phyloP scores from a whole-genome alignment of 1,139 yeast species.

The Taiozyma sp. region DNA sequence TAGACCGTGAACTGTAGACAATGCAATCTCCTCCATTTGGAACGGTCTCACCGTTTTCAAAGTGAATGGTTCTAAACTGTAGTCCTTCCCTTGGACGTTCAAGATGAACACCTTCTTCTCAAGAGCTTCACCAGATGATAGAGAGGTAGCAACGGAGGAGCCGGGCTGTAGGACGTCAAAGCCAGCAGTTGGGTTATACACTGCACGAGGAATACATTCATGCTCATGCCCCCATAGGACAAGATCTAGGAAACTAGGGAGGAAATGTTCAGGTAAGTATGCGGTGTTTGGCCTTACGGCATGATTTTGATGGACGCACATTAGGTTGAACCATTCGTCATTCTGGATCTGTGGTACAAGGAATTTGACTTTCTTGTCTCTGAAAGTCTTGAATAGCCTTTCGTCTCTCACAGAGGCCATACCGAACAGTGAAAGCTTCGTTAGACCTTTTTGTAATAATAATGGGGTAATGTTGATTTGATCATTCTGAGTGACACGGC shows the following conservation, averaged over 20 bases:
- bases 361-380: slow-evolving; percentile 77
- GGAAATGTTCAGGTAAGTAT: slow-evolving; percentile 75
- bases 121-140: slow-evolving; percentile 80
- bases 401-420: slow-evolving; percentile 88
- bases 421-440: slow-evolving; percentile 86
- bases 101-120: slow-evolving; percentile 72
- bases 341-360: slow-evolving; percentile 59
- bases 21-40: slow-evolving; percentile 58
- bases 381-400: slow-evolving; percentile 73
- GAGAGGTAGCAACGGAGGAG: slow-evolving; percentile 88
- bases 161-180: slow-evolving; percentile 91
- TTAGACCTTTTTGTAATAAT: slow-evolving; percentile 73
- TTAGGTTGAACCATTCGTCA: slow-evolving; percentile 75
- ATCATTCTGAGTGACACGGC: slow-evolving; percentile 75
- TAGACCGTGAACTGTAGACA: slow-evolving; percentile 49
- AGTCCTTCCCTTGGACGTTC: slow-evolving; percentile 55
- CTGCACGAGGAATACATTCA: slow-evolving; percentile 79
- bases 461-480: slow-evolving; percentile 74
- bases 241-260: slow-evolving; percentile 79
- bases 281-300: slow-evolving; percentile 77
- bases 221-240: slow-evolving; percentile 99
- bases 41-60: slow-evolving; percentile 82
- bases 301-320: slow-evolving; percentile 93
- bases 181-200: slow-evolving; percentile 58
- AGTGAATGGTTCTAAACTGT: slow-evolving; percentile 59